Evolutionary conservation across 108 stramenopile genomes (phyloP), one percentile per base, ranked within the genome.

Genomic region (Skeletonema potamos): DNA sequence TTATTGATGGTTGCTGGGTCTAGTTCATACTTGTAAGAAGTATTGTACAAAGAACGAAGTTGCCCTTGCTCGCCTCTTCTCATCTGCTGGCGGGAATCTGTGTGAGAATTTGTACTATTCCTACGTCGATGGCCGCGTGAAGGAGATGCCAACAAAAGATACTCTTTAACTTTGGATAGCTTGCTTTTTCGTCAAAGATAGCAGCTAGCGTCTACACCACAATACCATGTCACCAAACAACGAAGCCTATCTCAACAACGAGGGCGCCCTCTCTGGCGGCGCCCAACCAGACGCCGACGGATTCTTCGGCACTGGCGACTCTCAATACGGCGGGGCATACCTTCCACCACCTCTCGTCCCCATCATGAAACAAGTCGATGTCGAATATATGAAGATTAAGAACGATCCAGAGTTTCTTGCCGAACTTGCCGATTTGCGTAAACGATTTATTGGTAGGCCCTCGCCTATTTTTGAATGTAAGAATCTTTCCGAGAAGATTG

Each of bases 381-480:
- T 80, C 62, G 84, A 86, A 51, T 97, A 97, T 83, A 84, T 87
- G 41, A 70, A 80, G 30, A 81, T 93, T 55, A 88, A 87, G 74
- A 62, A 81, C 56, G 96, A 96, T 68, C 92, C 96, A 7, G 82
- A 84, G 0, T 97, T 97, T 68, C 73, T 88, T 39, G 81, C 86
- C 59, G 97, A 97, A 82, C 61, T 97, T 18, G 92, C 79, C 61
- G 68, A 74, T n/a, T 93, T 92, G 82, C 80, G 96, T 5, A 66
- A 82, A 54, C 87, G 92, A 27, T 96, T 92, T 68, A 87, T 95
- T 22, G 96, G 94, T 13, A 91, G 94, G 26, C 96, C 96, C 36
- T 96, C 95, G 37, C 92, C 96, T 20, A 85, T 97, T 56, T 95
- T 95, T 82, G 82, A 88, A 58, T 95, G 94, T 22, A 77, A 87